A percentile compares a stretch with the other conserved stretches of the same genome.
These are phyloP conservation scores for Skeletonema potamos DNA, from an alignment of 108 stramenopile genomes.

Conservation along the genomic window DNA sequence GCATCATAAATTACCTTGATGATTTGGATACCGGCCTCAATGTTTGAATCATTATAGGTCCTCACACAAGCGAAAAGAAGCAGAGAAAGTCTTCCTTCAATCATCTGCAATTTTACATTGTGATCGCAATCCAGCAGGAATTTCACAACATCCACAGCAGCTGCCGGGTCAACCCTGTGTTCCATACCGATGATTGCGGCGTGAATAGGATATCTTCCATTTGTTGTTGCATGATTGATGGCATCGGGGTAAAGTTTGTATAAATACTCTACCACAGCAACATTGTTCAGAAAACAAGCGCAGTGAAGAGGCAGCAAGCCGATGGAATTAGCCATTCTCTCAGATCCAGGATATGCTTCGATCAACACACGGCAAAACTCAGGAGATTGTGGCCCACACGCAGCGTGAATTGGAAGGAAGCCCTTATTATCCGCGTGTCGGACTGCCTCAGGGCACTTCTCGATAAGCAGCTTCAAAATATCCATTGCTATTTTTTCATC, in stretches of 20 bases:
- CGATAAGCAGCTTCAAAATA: slow-evolving; percentile 3
- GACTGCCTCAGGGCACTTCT: background rate
- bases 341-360: slow-evolving; percentile 1
- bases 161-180: too few relatives aligned
- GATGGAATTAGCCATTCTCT: background rate
- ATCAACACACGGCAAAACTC: background rate
- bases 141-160: too few relatives aligned
- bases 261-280: background rate
- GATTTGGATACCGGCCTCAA: background rate
- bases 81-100: background rate
- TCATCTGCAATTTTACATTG: background rate
- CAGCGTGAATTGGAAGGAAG: slow-evolving; percentile 2
- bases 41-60: background rate
- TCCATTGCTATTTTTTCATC: background rate
- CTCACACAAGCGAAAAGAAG: background rate
- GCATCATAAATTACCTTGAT: background rate
- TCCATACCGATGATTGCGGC: background rate
- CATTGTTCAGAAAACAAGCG: background rate
- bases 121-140: background rate
- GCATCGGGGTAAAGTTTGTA: too few relatives aligned
- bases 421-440: background rate
- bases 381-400: background rate
- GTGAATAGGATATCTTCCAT: background rate
- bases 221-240: background rate
- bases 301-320: background rate